phyloP scores from a whole-genome alignment of 768 basidiomycete species.

The Galerina sulciceps region DNA sequence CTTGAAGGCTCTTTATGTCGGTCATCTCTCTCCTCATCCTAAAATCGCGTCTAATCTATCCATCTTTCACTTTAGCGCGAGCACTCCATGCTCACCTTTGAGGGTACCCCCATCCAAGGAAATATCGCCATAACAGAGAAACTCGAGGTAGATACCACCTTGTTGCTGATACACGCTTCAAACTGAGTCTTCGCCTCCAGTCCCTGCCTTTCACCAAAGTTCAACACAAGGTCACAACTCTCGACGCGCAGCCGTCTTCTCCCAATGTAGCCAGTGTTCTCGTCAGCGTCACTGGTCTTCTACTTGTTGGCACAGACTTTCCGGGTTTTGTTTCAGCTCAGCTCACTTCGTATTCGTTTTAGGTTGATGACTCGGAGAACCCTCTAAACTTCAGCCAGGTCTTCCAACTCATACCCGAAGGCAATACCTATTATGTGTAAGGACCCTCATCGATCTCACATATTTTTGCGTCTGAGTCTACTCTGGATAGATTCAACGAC shows the following conservation, averaged over 20 bases:
- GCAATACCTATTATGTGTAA: constrained; percentile 81
- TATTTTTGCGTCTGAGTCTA: neutral
- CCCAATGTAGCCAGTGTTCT: constrained; percentile 57
- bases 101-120: constrained; percentile 65
- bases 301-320: constrained; percentile 50
- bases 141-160: constrained; percentile 53
- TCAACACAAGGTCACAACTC: constrained; percentile 77
- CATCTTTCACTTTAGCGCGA: constrained; percentile 57
- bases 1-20: constrained; percentile 77
- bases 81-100: constrained; percentile 86
- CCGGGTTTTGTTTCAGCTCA: constrained; percentile 1
- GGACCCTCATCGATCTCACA: constrained; percentile 29
- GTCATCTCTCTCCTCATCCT: constrained; percentile 33
- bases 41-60: constrained; percentile 26
- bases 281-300: constrained; percentile 88
- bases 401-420: constrained; percentile 89
- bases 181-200: constrained; percentile 39
- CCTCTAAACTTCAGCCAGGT: constrained; percentile 91
- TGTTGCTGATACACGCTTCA: neutral
- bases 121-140: constrained; percentile 65
- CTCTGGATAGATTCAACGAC: constrained; percentile 68
- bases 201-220: constrained; percentile 82
- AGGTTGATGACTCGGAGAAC: constrained; percentile 83
- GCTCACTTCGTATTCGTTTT: constrained; percentile 7
- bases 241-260: constrained; percentile 88